Evolutionary conservation across 768 basidiomycete species (phyloP).

Genomic region (Psilocybe azurescens): DNA sequence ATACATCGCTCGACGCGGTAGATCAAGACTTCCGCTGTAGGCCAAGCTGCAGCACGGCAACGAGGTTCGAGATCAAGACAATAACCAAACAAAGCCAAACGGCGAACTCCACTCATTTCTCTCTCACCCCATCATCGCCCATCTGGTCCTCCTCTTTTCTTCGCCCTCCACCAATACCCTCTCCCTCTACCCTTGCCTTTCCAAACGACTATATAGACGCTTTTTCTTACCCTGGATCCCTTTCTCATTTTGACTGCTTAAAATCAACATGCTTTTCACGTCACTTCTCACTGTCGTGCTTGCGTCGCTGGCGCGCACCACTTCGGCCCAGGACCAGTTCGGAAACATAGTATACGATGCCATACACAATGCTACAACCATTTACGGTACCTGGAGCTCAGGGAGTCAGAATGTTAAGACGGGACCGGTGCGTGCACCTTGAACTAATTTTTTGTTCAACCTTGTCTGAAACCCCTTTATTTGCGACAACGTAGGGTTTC

Average conservation of each 20-base stretch:
- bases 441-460: background rate
- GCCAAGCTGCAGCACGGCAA: background rate
- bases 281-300: slow-evolving; percentile 44
- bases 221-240: slow-evolving; percentile 4
- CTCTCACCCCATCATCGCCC: slow-evolving; percentile 31
- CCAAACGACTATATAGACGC: slow-evolving; percentile 7
- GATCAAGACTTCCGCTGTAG: slow-evolving; percentile 1
- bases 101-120: slow-evolving; percentile 32
- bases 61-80: slow-evolving; percentile 20
- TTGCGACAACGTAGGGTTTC: slow-evolving; percentile 60
- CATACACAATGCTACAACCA: slow-evolving; percentile 67
- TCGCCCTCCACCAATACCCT: slow-evolving; percentile 16
- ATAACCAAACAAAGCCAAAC: slow-evolving; percentile 37
- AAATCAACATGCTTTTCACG: slow-evolving; percentile 44
- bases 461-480: slow-evolving; percentile 15
- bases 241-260: slow-evolving; percentile 12
- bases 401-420: slow-evolving; percentile 79
- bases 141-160: slow-evolving; percentile 21
- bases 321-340: slow-evolving; percentile 35
- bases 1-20: slow-evolving; percentile 22
- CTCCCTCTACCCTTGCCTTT: slow-evolving; percentile 11
- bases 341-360: slow-evolving; percentile 43
- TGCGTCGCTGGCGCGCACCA: slow-evolving; percentile 40
- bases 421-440: slow-evolving; percentile 69
- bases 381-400: slow-evolving; percentile 88